These are phyloP conservation scores for Cladosporium sphaerospermum DNA, from an alignment of 2,329 filamentous ascomycete species.

Conservation along the genomic window DNA sequence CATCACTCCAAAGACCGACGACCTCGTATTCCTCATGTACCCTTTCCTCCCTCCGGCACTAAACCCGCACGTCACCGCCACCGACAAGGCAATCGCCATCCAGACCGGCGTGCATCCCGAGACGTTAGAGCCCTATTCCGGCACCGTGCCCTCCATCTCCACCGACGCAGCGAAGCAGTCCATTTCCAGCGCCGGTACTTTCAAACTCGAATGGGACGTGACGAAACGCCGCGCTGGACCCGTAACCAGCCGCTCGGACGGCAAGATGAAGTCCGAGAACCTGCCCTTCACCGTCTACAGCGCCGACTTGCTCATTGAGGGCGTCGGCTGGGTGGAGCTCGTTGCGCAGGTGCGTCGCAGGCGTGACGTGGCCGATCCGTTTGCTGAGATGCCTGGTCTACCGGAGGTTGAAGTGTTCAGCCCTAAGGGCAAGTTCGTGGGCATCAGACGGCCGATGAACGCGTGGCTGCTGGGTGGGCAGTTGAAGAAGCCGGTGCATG, in stretches of 20 bases:
- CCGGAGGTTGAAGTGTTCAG: conserved; percentile 79
- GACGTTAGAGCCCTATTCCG: conserved; percentile 51
- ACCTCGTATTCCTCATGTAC: conserved; percentile 68
- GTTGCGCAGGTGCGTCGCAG: conserved; percentile 65
- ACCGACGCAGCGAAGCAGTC: conserved; percentile 26
- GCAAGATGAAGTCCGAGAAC: conserved; percentile 57
- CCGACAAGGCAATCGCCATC: conserved; percentile 69
- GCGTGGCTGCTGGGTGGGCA: conserved; percentile 55
- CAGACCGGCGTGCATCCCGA: conserved; percentile 43
- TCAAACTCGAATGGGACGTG: conserved; percentile 72
- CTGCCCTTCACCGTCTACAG: conserved; percentile 76
- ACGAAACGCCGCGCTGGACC: conserved; percentile 73
- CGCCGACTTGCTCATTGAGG: conserved; percentile 82
- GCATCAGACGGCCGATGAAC: conserved; percentile 60
- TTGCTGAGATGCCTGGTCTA: conserved; percentile 12
- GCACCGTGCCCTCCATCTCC: conserved; percentile 56
- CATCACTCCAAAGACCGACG: conserved; percentile 67
- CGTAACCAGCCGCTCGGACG: conserved; percentile 55
- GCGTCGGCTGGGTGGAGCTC: conserved; percentile 88
- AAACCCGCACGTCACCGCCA: conserved; percentile 67
- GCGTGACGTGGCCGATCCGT: conserved; percentile 15
- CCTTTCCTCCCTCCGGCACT: conserved; percentile 68
- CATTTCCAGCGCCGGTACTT: conserved; percentile 61
- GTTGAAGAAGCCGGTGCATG: conserved; percentile 40
- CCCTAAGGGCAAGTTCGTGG: conserved; percentile 77